These are phyloP conservation scores for Sporothrix pallida DNA, from an alignment of 2,329 filamentous ascomycete genomes.

Conservation along the genomic window DNA sequence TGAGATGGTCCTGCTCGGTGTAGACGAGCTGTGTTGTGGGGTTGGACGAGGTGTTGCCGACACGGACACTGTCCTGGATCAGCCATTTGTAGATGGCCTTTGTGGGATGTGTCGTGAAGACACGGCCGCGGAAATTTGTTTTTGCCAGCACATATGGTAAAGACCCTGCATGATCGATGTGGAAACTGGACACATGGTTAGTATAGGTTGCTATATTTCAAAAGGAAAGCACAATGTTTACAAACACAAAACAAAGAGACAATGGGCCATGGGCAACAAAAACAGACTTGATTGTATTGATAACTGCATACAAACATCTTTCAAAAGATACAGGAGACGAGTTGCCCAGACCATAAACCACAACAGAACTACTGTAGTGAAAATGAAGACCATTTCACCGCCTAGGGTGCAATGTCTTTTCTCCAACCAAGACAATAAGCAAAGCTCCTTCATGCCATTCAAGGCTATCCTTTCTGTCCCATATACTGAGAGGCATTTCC, in stretches of 20 bases:
- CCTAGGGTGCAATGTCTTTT: not conserved
- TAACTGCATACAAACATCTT: conserved; percentile 40
- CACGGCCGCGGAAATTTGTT: conserved; percentile 93
- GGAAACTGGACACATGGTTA: conserved; percentile 72
- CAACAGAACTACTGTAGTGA: conserved; percentile 30
- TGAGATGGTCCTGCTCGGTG: conserved; percentile 92
- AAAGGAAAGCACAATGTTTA: not conserved
- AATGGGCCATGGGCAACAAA: not conserved
- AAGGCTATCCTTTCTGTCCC: not conserved
- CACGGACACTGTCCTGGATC: conserved; percentile 93
- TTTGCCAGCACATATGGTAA: conserved; percentile 96
- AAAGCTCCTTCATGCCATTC: not conserved
- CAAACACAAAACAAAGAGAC: not conserved
- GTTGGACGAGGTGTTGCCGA: conserved; percentile 73
- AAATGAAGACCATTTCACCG: not conserved
- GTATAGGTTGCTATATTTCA: not conserved
- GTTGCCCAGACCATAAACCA: not conserved
- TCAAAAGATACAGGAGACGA: not conserved
- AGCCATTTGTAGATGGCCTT: conserved; percentile 99
- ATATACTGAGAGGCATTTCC: not conserved
- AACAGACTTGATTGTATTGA: conserved; percentile 41
- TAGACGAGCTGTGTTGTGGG: conserved; percentile 78
- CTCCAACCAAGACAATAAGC: not conserved
- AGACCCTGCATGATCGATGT: conserved; percentile 98
- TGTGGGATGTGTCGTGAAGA: conserved; percentile 99